Base-by-base conservation (phyloP, 2,329 filamentous ascomycete species). In the Colletotrichum chrysophilum region DNA sequence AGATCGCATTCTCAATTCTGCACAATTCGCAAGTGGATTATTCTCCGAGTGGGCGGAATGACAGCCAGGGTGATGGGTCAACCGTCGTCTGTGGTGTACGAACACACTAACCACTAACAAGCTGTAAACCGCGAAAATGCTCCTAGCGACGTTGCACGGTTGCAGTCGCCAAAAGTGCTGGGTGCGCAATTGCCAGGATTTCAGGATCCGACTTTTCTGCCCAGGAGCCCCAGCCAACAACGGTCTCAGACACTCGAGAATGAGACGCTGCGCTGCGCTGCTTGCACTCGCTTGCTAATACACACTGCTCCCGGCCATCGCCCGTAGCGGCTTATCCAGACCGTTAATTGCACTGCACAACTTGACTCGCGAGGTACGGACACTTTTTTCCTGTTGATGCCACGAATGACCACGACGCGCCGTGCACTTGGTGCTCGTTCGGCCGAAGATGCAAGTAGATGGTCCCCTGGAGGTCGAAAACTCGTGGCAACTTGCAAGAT, bases 91-190 rank as follows among this genome's bases (percentile, higher is more conserved):
- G 24, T 66, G n/a, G 24, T 55, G 18, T 28, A 26, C 26, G 43
- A 48, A 48, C 43, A 48, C 43, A 48, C 43, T 48, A 48, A 21
- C 43, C 43, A 48, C 43, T 48, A 21, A 48, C 43, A 48, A 48
- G 43, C 43, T 48, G 43, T 48, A 26, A 26, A 36, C 52, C 30
- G 43, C 55, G 13, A 36, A 68, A 74, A 74, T 66, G 21, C 48
- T 70, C 34, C 65, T 74, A 76, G 66, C 65, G 65, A 64, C 34
- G 34, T 74, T n/a, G 70, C 74, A 76, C 38, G 69, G 73, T 72
- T 67, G 73, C 69, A 56, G 38, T 72, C 69, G 30, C 38, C 55
- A 67, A 67, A 72, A 24, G 69, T 62, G 70, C 66, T 26, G 26
- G 26, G 26, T 26, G 32, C 71, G 21, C 74, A 68, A 21, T 43